Conservation (phyloP, 169 alveolate species). For the Plasmodium gaboni region DNA sequence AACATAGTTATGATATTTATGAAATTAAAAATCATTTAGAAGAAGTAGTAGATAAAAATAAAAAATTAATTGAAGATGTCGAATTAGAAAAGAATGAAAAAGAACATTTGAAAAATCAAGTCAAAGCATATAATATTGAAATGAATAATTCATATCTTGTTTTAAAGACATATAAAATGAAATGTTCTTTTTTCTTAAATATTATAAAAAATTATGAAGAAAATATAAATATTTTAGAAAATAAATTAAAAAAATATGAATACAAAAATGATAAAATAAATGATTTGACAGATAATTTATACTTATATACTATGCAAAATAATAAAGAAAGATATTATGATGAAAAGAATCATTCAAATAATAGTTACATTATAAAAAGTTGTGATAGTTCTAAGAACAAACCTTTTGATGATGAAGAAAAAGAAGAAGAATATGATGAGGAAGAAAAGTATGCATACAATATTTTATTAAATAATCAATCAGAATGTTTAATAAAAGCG, state of each 20-base stretch:
- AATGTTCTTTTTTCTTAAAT: conserved; percentile 56
- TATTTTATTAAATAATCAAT: neutral
- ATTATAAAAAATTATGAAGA: conserved; percentile 50
- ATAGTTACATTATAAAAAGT: neutral
- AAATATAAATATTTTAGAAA: conserved; percentile 9
- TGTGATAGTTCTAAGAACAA: neutral
- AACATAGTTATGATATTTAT: conserved; percentile 72
- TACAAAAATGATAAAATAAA: neutral
- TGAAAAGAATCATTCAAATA: neutral
- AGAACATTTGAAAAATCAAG: conserved; percentile 41
- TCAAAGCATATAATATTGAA: conserved; percentile 19
- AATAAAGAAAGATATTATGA: neutral
- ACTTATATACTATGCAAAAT: too few species aligned
- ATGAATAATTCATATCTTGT: conserved; percentile 41
- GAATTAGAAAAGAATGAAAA: conserved; percentile 68
- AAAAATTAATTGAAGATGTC: conserved; percentile 34
- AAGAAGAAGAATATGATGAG: neutral
- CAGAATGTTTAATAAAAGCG: conserved; percentile 5
- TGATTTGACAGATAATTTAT: neutral
- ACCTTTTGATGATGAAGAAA: neutral
- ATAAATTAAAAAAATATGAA: conserved; percentile 26
- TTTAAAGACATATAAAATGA: conserved; percentile 48
- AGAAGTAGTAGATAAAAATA: conserved; percentile 30
- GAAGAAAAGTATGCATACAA: neutral
- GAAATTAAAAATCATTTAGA: conserved; percentile 68